A percentile compares a stretch with the other conserved stretches of the same genome.
phyloP scores from a whole-genome alignment of 108 stramenopile species.

The Nannochloropsis gaditana region DNA sequence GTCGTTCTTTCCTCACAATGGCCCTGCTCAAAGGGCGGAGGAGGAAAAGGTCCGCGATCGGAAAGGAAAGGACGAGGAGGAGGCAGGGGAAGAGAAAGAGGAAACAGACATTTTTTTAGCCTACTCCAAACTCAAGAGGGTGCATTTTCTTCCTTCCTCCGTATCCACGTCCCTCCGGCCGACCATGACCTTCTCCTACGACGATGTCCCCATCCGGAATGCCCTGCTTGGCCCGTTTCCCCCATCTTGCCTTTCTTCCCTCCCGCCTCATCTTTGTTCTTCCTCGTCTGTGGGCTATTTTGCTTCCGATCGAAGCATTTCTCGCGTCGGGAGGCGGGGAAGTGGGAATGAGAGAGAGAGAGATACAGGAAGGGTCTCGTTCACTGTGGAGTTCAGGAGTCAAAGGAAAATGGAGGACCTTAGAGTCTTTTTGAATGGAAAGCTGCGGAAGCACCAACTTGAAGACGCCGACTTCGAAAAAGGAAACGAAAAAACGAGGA shows the following conservation, averaged over 20 bases:
- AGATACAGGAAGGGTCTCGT: neutral
- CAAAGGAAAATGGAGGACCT: neutral
- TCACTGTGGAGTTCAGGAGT: neutral
- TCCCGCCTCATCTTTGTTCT: neutral
- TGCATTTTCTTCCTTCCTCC: neutral
- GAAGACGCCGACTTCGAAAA: neutral
- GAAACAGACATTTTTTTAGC: neutral
- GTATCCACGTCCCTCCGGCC: neutral
- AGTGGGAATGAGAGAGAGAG: neutral
- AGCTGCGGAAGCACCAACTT: neutral
- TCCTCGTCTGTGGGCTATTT: neutral
- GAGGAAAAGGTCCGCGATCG: neutral
- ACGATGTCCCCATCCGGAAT: neutral
- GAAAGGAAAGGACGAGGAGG: neutral
- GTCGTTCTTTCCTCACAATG: neutral
- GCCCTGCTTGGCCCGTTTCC: neutral
- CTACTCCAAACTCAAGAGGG: neutral
- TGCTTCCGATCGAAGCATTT: neutral
- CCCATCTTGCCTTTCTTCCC: neutral
- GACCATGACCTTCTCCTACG: neutral
- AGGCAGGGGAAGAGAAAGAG: neutral
- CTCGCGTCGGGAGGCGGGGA: neutral
- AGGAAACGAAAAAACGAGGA: too few relatives aligned
- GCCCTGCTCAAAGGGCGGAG: neutral
- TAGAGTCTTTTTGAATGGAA: neutral